Conservation (phyloP, 805 yeast genomes). For the Nakazawaea molendinolei region DNA sequence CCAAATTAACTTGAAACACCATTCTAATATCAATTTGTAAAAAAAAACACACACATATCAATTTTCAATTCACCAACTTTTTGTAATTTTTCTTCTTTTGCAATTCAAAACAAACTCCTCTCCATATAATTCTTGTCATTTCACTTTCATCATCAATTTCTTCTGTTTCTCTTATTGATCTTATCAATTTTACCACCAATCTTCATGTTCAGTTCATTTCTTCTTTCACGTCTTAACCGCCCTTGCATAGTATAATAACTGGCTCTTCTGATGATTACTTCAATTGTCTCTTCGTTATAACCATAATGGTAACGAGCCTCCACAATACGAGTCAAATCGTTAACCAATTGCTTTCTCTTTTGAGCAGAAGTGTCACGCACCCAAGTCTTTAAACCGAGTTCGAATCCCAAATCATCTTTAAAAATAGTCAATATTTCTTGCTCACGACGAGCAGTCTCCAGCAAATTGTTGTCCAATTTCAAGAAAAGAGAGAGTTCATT, state of each 20-base stretch:
- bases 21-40: too few relatives aligned
- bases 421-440: slow-evolving; percentile 44
- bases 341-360: slow-evolving; percentile 43
- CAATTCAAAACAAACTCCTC: background rate
- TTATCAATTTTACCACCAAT: slow-evolving; percentile 9
- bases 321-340: slow-evolving; percentile 41
- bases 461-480: slow-evolving; percentile 37
- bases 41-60: too few relatives aligned
- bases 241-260: slow-evolving; percentile 78
- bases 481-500: slow-evolving; percentile 48
- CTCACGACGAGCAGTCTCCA: slow-evolving; percentile 53
- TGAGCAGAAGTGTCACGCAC: slow-evolving; percentile 63
- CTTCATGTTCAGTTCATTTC: slow-evolving; percentile 40
- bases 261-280: slow-evolving; percentile 73
- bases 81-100: background rate
- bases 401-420: slow-evolving; percentile 55
- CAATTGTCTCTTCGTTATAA: slow-evolving; percentile 49
- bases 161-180: slow-evolving; percentile 6
- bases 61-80: too few relatives aligned
- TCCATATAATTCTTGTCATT: too few relatives aligned
- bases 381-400: slow-evolving; percentile 78
- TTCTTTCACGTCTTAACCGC: slow-evolving; percentile 59
- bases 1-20: too few relatives aligned
- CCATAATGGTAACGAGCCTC: slow-evolving; percentile 41
- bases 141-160: background rate